Conservation (phyloP, 176 grass and related monocot genomes). For the Cenchrus purpureus region DNA sequence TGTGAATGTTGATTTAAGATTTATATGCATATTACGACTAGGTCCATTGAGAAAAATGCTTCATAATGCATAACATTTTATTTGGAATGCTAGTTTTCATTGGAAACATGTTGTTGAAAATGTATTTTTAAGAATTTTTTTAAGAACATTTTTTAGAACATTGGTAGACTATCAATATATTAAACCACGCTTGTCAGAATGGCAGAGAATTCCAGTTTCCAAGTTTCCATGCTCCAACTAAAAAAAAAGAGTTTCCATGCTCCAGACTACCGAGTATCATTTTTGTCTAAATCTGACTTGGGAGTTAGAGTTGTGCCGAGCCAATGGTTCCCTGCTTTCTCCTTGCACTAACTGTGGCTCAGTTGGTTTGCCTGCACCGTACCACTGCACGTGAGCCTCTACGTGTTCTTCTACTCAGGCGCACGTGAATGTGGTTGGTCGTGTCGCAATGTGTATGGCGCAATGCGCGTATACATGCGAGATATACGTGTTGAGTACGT, state of each 20-base stretch:
- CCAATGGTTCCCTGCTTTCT: background rate
- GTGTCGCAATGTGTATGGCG: background rate
- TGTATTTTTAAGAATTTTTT: background rate
- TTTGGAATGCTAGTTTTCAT: background rate
- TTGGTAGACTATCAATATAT: background rate
- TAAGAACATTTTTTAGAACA: background rate
- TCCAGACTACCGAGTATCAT: background rate
- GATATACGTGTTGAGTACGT: conserved; percentile 39
- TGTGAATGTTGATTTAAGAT: background rate
- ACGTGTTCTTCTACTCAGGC: conserved; percentile 9
- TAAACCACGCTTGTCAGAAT: background rate
- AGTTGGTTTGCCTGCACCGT: conserved; percentile 15
- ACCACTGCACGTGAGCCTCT: background rate
- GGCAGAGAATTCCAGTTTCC: background rate
- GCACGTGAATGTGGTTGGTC: conserved; percentile 30
- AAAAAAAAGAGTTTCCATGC: too few species aligned
- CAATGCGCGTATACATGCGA: background rate
- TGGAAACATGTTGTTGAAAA: background rate
- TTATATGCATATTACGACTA: background rate
- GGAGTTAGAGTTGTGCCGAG: too few species aligned
- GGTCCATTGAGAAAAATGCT: background rate
- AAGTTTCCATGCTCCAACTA: background rate
- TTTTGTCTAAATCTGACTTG: too few species aligned
- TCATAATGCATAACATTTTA: background rate
- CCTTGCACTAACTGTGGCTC: background rate